Evolutionary conservation across 495 filamentous ascomycete species (phyloP), one percentile per base, ranked within the genome.

Genomic region (Mycothermus thermophilus): DNA sequence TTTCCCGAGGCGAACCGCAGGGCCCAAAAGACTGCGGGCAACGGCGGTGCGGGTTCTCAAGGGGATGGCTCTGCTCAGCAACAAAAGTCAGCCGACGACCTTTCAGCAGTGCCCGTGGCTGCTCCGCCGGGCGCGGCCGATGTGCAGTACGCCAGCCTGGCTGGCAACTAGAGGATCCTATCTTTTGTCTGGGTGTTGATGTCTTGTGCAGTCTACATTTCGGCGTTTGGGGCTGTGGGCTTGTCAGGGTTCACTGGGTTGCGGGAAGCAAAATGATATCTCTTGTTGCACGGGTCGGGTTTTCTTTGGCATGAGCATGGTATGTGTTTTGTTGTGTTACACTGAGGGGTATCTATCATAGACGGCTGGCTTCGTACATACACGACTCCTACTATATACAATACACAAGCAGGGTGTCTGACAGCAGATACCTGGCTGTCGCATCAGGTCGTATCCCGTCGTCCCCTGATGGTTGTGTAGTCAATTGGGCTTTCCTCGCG

Each of bases 51-150:
- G 8, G 38, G 39, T 10, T 41, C 35, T 10, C 35, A 44, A 13
- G 37, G 42, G 8, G 48, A 27, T 14, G 43, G 29, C 5, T 29
- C 34, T 17, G 23, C 42, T 22, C 41, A 28, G n/a, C 25, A 31
- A 5, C 41, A 43, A 35, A 29, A 56, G 28, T n/a, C n/a, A n/a
- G n/a, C n/a, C n/a, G 56, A 72, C 29, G 64, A 72, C 28, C 46
- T 72, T 11, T 58, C 69, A 2, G 58, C 32, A 26, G 58, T 77
- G 32, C 52, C 66, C 4, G 64, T 93, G 34, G 81, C 83, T 20
- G 72, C 81, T 8, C 90, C 90, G 8, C 90, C 90, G 0, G 90
- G 90, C n/a, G 63, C 64, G 11, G 77, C 72, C 11, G 79, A 84
- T 38, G 73, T 86, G 18, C 67, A 83, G 32, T 95, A 95, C 60